A percentile compares a stretch with the other conserved stretches of the same genome.
These are phyloP conservation scores for Coemansia sp. DNA, from an alignment of 192 early-diverging fungal genomes.

Conservation along the genomic window DNA sequence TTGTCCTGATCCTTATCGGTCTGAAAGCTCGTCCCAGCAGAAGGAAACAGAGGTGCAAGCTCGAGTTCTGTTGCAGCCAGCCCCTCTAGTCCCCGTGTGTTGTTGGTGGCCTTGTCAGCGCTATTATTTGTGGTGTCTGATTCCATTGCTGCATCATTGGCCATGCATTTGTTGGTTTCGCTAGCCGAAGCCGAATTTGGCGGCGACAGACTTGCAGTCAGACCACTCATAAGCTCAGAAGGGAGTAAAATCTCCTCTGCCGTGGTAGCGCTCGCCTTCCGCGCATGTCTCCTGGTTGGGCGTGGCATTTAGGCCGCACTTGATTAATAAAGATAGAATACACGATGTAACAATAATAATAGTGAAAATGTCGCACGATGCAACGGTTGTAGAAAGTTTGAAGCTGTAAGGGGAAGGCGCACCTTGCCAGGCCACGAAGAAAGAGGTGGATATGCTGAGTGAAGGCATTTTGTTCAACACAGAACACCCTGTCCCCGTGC, in stretches of 20 bases:
- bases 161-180: not conserved
- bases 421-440: not conserved
- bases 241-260: constrained; percentile 46
- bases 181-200: not conserved
- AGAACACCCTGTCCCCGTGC: not conserved
- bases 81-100: not conserved
- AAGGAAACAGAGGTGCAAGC: constrained; percentile 43
- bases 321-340: not conserved
- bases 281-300: constrained; percentile 26
- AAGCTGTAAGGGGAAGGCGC: not conserved
- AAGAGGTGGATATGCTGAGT: not conserved
- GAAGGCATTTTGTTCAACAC: not conserved
- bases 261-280: constrained; percentile 40
- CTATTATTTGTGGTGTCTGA: not conserved
- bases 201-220: constrained; percentile 35
- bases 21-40: not conserved
- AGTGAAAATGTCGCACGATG: not conserved
- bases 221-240: constrained; percentile 46
- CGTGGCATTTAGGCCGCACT: constrained; percentile 20
- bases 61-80: constrained; percentile 14
- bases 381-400: not conserved
- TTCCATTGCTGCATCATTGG: not conserved
- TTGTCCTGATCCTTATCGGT: not conserved
- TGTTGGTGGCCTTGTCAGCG: not conserved
- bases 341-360: not conserved